phyloP scores from a whole-genome alignment of 1,139 yeast genomes.

The Hanseniaspora gamundiae region DNA sequence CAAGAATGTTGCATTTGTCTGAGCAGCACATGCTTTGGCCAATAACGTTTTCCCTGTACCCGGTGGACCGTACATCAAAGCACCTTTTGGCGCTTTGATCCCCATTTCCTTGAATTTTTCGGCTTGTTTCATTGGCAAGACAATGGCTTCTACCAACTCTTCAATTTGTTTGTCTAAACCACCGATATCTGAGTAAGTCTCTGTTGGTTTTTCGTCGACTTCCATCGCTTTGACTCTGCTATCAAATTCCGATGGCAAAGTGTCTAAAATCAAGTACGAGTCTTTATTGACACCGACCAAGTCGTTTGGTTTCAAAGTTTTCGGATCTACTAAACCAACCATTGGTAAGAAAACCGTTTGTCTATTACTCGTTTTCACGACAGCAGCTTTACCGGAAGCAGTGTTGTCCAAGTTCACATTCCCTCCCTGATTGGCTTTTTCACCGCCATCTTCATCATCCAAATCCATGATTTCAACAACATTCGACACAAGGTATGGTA shows the following conservation, averaged over 20 bases:
- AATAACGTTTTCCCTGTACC: constrained; percentile 96
- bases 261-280: constrained; percentile 83
- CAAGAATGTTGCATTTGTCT: constrained; percentile 93
- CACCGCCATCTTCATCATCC: constrained; percentile 66
- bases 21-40: constrained; percentile 99
- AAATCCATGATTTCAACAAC: constrained; percentile 89
- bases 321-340: constrained; percentile 89
- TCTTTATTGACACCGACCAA: constrained; percentile 97
- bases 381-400: constrained; percentile 93
- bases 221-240: constrained; percentile 98
- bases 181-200: constrained; percentile 93
- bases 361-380: constrained; percentile 91
- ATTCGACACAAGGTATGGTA: constrained; percentile 96
- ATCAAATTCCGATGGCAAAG: constrained; percentile 94
- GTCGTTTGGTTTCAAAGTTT: constrained; percentile 83
- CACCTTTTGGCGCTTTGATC: constrained; percentile 96
- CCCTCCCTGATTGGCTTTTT: constrained; percentile 81
- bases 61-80: constrained; percentile 98
- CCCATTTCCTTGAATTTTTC: constrained; percentile 90
- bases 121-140: constrained; percentile 95
- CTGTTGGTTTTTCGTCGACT: constrained; percentile 96
- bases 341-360: constrained; percentile 95
- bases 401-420: constrained; percentile 89
- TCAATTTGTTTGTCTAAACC: constrained; percentile 97
- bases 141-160: constrained; percentile 95